These are phyloP conservation scores for Prunus dulcis DNA, from an alignment of 306 rosid species.

Conservation along the genomic window DNA sequence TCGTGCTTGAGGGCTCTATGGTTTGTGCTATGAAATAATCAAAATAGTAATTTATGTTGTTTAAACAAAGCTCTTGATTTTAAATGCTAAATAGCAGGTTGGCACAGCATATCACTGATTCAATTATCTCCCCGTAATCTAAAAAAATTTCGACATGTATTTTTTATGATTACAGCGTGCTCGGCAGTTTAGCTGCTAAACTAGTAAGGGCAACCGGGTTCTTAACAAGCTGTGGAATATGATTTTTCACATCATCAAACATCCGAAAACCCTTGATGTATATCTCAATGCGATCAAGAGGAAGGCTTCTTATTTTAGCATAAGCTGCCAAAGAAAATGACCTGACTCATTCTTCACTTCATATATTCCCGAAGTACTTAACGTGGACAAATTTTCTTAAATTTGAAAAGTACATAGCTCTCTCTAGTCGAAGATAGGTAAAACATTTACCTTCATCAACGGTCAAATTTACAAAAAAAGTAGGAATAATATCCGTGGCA, in stretches of 20 bases:
- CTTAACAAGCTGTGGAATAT: neutral
- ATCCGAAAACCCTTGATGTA: neutral
- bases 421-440: neutral
- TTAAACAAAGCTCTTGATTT: neutral
- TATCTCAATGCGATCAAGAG: no score
- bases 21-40: neutral
- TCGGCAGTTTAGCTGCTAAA: neutral
- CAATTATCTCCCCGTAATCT: neutral
- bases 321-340: no score
- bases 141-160: neutral
- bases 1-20: neutral
- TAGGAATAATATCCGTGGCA: constrained; percentile 18
- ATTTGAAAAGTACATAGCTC: neutral
- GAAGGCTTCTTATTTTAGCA: no score
- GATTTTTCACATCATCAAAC: neutral
- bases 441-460: constrained; percentile 13
- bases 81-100: neutral
- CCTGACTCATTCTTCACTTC: neutral
- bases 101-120: neutral
- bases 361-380: no score
- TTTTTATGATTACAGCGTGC: neutral
- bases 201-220: neutral
- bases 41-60: neutral
- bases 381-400: neutral
- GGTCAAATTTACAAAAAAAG: constrained; percentile 33